phyloP scores from a whole-genome alignment of 202 grass and related monocot genomes.

The Carex sylvatica region DNA sequence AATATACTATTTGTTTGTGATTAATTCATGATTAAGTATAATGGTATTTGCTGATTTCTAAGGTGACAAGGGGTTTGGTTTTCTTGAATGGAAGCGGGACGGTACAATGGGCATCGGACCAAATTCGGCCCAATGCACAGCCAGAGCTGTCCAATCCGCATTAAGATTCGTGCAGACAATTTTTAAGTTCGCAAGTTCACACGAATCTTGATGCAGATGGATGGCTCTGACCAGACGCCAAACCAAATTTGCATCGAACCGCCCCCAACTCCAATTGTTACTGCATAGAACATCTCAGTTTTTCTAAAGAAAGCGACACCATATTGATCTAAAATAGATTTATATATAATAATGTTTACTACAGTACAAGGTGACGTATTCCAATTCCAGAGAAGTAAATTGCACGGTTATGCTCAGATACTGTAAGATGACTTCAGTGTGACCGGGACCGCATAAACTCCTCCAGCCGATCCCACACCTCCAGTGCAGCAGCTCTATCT shows the following conservation, averaged over 20 bases:
- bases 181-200: no score
- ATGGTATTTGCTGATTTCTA: neutral
- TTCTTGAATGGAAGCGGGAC: neutral
- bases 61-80: no score
- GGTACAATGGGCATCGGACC: no score
- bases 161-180: no score
- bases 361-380: neutral
- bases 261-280: neutral
- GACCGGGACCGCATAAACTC: slow-evolving; percentile 62
- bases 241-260: no score
- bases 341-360: neutral
- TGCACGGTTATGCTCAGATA: slow-evolving; percentile 24
- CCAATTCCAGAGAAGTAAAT: neutral
- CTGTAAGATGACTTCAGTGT: slow-evolving; percentile 27
- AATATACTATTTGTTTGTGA: slow-evolving; percentile 7
- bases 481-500: slow-evolving; percentile 88
- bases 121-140: no score
- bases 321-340: neutral
- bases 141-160: no score
- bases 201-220: no score
- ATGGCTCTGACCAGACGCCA: no score
- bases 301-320: neutral
- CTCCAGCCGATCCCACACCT: slow-evolving; percentile 90
- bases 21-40: neutral
- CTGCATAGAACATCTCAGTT: no score